Evolutionary conservation across 1,284 basidiomycete species (phyloP), one percentile per base, ranked within the genome.

Genomic region (Leccinum subrobustum): DNA sequence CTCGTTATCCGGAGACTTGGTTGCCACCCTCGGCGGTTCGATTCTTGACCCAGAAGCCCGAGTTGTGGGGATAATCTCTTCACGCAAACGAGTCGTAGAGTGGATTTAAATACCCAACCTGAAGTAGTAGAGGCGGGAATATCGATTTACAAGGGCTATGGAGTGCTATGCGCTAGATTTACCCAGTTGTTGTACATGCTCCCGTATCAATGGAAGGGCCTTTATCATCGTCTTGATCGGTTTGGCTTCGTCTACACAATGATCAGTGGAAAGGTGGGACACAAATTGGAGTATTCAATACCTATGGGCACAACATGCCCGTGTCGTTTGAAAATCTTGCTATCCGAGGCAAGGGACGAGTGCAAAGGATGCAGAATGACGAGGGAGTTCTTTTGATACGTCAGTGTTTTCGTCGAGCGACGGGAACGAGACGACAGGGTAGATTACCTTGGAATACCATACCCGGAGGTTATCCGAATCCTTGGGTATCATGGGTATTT

Each of bases 401-500:
- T 66, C 57, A 63, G 55, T 16, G 5, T 42, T 50, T n/a, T 50
- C 7, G 9, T 27, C 53, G 16, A n/a, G 27, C 47, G 4, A 35
- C 23, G 9, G 47, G 27, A 18, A 61, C 16, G 23, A 42, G 54
- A 53, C 51, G 60, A n/a, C n/a, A 58, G 1, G n/a, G 25, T 47
- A 42, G 2, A 8, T 61, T 66, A 87, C 89, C 71, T 85, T 79
- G 55, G 75, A 76, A 73, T 91, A 92, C 90, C 89, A 92, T 27
- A 73, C 65, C 31, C 80, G 78, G 2, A 88, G 73, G 6, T 81
- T 82, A 11, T 79, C 76, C 6, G 79, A 72, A 58, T 83, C 79
- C 60, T 78, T 80, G 16, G 88, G 84, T 39, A 79, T 77, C 20
- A 78, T 64, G 0, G 89, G 89, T 53, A 84, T 75, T 54, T 78